Conservation (phyloP, 352 stramenopile species). For the Phytophthora ramorum region DNA sequence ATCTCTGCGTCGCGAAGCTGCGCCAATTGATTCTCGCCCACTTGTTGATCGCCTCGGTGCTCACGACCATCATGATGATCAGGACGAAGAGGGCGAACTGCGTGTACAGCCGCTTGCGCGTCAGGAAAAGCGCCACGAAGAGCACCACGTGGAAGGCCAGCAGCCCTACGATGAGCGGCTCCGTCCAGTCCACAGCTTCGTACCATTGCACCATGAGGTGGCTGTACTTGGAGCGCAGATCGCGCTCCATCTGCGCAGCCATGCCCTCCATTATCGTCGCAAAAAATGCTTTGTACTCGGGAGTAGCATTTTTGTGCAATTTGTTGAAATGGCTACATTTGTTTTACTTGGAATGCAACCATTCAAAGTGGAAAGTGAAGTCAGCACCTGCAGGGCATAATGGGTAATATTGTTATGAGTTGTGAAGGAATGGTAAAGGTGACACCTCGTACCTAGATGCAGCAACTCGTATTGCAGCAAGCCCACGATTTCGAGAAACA, state of each 20-base stretch:
- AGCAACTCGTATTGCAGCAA: conserved; percentile 18
- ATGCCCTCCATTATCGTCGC: conserved; percentile 59
- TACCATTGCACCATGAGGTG: conserved; percentile 85
- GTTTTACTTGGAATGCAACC: neutral
- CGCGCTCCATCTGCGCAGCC: conserved; percentile 67
- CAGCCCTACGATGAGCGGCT: conserved; percentile 73
- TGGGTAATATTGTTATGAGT: neutral
- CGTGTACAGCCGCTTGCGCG: conserved; percentile 56
- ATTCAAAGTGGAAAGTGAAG: conserved; percentile 15
- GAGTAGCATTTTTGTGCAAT: no score
- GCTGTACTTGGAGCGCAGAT: conserved; percentile 74
- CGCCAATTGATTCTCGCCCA: conserved; percentile 70
- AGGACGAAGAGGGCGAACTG: conserved; percentile 75
- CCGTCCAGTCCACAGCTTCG: conserved; percentile 81
- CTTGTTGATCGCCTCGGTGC: conserved; percentile 72
- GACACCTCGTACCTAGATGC: conserved; percentile 1
- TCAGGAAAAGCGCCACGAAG: conserved; percentile 57
- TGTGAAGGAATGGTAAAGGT: neutral
- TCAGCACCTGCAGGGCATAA: neutral
- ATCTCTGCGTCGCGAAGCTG: conserved; percentile 76
- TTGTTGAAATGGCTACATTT: conserved; percentile 9
- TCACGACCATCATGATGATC: conserved; percentile 62
- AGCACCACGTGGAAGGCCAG: conserved; percentile 65
- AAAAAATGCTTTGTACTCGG: conserved; percentile 1
- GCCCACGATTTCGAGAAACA: conserved; percentile 6